Evolutionary conservation across 768 basidiomycete genomes (phyloP), one percentile per base, ranked within the genome.

Genomic region (Clathrus columnatus): DNA sequence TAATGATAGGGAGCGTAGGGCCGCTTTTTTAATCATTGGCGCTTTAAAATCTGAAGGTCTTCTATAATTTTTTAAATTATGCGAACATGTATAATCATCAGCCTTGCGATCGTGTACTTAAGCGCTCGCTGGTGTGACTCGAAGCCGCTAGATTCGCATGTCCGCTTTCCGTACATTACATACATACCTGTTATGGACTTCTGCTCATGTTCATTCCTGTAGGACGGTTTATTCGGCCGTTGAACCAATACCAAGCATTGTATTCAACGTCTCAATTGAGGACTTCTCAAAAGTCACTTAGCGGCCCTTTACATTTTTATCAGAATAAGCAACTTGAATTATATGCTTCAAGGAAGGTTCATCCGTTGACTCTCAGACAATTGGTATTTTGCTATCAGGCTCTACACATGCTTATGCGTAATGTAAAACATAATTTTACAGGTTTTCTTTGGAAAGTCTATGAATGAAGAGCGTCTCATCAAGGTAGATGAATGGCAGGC

Each of bases 361-460:
- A 85, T 57, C 73, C 82, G 56, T 70, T 92, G 61, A 86, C 86
- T 8, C 72, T 92, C 32, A 75, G 90, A 59, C 90, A 92, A 64
- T 78, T 92, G 62, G 89, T 91, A 71, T n/a, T n/a, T n/a, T n/a
- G n/a, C n/a, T 18, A 10, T 8, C 27, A 8, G 11, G 14, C 27
- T 18, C 27, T 18, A 36, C 50, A 57, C 7, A 51, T 45, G 16
- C 20, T 29, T 27, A n/a, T n/a, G n/a, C n/a, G n/a, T n/a, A n/a
- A n/a, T n/a, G n/a, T n/a, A n/a, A n/a, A n/a, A n/a, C 54, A 24
- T 30, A 46, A 28, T 52, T 36, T 48, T 49, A 18, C 53, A 92
- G 90, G 82, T 90, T 16, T 92, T 87, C 67, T 91, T 83, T 63
- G 90, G 90, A n/a, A 82, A 87, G 29, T 80, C 80, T 45, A 89